Percentiles rank a stretch among this genome's conserved stretches.
phyloP scores from a whole-genome alignment of 225 moss, liverwort and hornwort genomes.

The Bryoerythrophyllum caledonicum region DNA sequence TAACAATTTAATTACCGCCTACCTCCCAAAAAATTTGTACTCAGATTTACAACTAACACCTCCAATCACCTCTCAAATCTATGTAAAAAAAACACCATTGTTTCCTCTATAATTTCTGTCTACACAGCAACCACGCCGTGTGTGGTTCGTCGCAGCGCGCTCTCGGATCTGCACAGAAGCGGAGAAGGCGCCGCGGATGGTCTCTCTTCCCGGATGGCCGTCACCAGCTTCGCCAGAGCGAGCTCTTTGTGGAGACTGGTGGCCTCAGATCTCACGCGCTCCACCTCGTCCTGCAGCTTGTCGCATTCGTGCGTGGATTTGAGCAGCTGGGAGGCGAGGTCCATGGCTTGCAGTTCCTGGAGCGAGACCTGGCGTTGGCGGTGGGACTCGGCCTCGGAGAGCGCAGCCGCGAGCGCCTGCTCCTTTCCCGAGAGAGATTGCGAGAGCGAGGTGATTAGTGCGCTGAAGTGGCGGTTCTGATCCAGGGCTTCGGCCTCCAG shows the following conservation, averaged over 20 bases:
- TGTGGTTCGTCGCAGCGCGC: conserved; percentile 21
- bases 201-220: conserved; percentile 11
- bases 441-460: conserved; percentile 23
- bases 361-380: conserved; percentile 27
- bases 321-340: conserved; percentile 34
- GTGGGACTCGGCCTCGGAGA: conserved; percentile 25
- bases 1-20: no score
- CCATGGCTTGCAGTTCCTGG: conserved; percentile 44
- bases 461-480: conserved; percentile 24
- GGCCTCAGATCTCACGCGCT: conserved; percentile 29
- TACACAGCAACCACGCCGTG: conserved; percentile 14
- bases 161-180: conserved; percentile 46
- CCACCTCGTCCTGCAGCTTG: conserved; percentile 27
- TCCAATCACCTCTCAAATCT: no score
- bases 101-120: neutral
- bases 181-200: neutral
- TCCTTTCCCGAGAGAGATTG: conserved; percentile 30
- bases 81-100: no score
- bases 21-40: no score
- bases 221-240: conserved; percentile 26
- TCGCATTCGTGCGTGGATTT: conserved; percentile 38
- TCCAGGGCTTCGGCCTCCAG: conserved; percentile 50
- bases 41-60: no score
- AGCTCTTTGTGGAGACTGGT: conserved; percentile 29
- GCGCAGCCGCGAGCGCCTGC: conserved; percentile 1